phyloP scores from a whole-genome alignment of 1,284 basidiomycete genomes.

The Apiotrichum akiyoshidainum region DNA sequence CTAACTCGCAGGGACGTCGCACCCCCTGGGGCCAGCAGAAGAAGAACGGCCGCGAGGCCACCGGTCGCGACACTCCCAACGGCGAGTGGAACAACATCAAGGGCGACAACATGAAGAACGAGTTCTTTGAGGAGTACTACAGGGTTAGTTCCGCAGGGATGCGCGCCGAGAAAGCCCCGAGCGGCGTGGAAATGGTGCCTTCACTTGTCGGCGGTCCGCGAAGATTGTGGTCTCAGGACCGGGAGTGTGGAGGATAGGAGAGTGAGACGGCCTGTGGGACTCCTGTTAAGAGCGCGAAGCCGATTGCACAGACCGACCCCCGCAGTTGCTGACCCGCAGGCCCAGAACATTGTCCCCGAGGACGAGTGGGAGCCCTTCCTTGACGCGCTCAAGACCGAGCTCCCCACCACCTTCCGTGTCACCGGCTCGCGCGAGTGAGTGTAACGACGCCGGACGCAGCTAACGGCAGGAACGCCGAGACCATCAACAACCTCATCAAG shows the following conservation, averaged over 20 bases:
- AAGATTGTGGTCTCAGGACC: too few relatives aligned
- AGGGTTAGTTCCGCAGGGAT: conserved; percentile 35
- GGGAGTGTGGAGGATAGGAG: too few relatives aligned
- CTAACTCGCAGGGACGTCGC: conserved; percentile 3
- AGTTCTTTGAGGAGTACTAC: conserved; percentile 72
- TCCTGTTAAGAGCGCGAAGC: background rate
- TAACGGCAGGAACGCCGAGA: conserved; percentile 61
- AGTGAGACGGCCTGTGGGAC: background rate
- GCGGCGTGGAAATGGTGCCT: background rate
- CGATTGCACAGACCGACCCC: background rate
- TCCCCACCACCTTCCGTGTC: conserved; percentile 94
- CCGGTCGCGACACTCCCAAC: background rate
- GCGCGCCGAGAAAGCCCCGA: background rate
- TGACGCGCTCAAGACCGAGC: conserved; percentile 63
- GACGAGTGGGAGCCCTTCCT: conserved; percentile 80
- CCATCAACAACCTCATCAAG: conserved; percentile 70
- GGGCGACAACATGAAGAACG: conserved; percentile 58
- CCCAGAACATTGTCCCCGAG: conserved; percentile 43
- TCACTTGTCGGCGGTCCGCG: too few relatives aligned
- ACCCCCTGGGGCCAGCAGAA: conserved; percentile 3
- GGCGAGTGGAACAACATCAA: conserved; percentile 25
- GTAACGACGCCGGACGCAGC: background rate
- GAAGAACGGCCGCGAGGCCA: background rate
- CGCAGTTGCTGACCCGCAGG: conserved; percentile 19
- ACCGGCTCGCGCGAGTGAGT: conserved; percentile 80